These are phyloP conservation scores for Aspergillus niger DNA, from an alignment of 2,329 filamentous ascomycete genomes.

Conservation along the genomic window DNA sequence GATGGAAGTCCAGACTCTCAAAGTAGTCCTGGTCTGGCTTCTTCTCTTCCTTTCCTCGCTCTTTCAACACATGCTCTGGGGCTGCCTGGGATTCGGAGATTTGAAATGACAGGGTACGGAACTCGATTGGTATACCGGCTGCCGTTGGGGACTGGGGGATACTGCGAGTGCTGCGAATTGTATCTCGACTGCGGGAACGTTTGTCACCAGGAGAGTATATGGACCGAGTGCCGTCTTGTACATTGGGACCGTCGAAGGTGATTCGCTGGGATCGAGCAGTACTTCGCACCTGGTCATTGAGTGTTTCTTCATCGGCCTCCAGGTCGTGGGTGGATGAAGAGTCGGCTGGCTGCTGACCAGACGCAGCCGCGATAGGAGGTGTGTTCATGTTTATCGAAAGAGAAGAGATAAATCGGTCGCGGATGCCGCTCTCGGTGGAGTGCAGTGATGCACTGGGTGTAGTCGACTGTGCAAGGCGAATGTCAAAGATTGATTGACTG, in stretches of 20 bases:
- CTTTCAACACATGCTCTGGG: conserved; percentile 29
- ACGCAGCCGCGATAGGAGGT: not conserved
- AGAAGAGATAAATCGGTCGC: too few relatives aligned
- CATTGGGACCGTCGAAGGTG: not conserved
- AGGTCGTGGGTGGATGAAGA: not conserved
- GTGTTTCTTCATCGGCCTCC: not conserved
- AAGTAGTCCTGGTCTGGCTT: conserved; percentile 53
- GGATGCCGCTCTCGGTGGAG: not conserved
- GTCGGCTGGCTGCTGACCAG: not conserved
- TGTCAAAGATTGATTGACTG: not conserved
- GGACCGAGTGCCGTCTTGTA: not conserved
- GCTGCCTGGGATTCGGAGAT: conserved; percentile 41
- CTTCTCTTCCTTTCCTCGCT: conserved; percentile 26
- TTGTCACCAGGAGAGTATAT: not conserved
- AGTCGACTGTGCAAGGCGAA: not conserved
- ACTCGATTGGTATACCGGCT: conserved; percentile 38
- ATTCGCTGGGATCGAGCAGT: not conserved
- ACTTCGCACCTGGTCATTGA: not conserved
- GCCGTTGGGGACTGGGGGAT: conserved; percentile 2
- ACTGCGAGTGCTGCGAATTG: conserved; percentile 7
- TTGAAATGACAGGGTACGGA: conserved; percentile 43
- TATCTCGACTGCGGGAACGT: conserved; percentile 19
- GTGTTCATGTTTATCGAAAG: not conserved
- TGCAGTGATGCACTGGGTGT: not conserved
- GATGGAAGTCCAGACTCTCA: conserved; percentile 69